Evolutionary conservation across 495 filamentous ascomycete genomes (phyloP), one percentile per base, ranked within the genome.

Genomic region (Podospora sp.): DNA sequence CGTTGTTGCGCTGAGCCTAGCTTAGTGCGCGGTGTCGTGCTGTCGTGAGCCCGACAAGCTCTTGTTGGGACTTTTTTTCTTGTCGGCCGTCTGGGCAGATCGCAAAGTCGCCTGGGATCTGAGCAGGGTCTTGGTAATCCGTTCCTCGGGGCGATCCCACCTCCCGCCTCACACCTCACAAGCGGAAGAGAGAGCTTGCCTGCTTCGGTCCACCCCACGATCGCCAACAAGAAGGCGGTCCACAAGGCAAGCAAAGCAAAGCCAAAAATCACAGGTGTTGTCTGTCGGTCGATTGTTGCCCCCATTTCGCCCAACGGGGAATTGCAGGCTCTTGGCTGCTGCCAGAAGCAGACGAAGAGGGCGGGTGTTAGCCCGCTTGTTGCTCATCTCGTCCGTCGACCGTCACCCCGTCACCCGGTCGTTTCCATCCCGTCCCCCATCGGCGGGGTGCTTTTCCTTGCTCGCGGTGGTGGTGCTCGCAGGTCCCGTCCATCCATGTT

Each of bases 381-480:
- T 14, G 40, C 40, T 46, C 33, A 12, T 36, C 33, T 36, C 40
- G 40, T 18, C 16, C 40, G 40, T 46, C 14, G 40, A 5, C 33
- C 69, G 73, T 62, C 56, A 66, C 60, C 51, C 66, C 63, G 65
- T 75, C 68, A 61, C 70, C 70, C 60, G 70, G 72, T 62, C 71
- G 61, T 62, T 71, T 65, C 65, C 70, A 40, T 49, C 51, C 20
- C 40, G 40, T 46, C 16, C 29, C 40, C 29, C 40, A 46, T 50
- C 24, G 12, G 53, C 27, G 26, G 58, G 26, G 59, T 67, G 59
- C 56, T 60, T 60, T 26, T 60, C 46, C 53, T 11, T 46, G 40
- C 11, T 46, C 11, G 40, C 14, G 40, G 40, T 46, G 40, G 40
- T 46, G 16, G 40, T 46, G 40, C 40, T 46, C 40, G 40, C 11